A percentile compares a stretch with the other conserved stretches of the same genome.
Evolutionary conservation across 2,329 filamentous ascomycete genomes (phyloP).

Genomic region (Colletotrichum somersetense): DNA sequence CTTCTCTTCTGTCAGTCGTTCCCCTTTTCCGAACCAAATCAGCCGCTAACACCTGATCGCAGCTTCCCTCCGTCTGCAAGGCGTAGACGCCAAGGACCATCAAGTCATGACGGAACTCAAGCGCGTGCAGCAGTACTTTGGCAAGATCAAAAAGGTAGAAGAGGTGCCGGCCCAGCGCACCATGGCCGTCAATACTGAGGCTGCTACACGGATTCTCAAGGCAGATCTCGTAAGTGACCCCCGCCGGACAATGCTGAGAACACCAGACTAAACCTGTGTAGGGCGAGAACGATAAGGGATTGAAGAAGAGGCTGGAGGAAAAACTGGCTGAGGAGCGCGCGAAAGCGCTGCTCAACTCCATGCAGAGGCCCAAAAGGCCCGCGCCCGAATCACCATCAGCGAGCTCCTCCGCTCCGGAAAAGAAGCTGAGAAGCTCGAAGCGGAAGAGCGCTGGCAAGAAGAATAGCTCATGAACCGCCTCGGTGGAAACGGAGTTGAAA

Average conservation of each 20-base stretch:
- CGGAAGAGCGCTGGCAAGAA: conserved; percentile 44
- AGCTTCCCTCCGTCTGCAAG: conserved; percentile 84
- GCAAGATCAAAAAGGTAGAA: conserved; percentile 87
- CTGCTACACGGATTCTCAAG: conserved; percentile 85
- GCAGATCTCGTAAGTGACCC: conserved; percentile 74
- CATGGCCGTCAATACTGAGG: conserved; percentile 76
- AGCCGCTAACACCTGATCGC: conserved; percentile 17
- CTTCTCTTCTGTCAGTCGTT: conserved; percentile 81
- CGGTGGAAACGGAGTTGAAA: background rate
- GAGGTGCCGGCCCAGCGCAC: conserved; percentile 67
- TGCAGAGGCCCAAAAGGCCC: conserved; percentile 58
- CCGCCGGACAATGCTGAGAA: background rate
- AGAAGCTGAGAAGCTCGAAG: conserved; percentile 49
- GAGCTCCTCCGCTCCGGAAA: conserved; percentile 47
- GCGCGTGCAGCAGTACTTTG: conserved; percentile 90
- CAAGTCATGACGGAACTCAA: conserved; percentile 87
- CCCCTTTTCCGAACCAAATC: background rate
- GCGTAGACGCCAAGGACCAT: conserved; percentile 85
- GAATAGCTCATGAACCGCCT: conserved; percentile 21
- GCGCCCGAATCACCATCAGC: conserved; percentile 50
- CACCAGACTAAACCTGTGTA: conserved; percentile 42
- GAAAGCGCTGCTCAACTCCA: conserved; percentile 62
- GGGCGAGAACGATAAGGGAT: conserved; percentile 62
- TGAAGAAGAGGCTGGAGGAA: conserved; percentile 66
- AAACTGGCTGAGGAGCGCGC: conserved; percentile 69